Conservation (phyloP, 208 protist genomes). For the Tritrichomonas musculus region DNA sequence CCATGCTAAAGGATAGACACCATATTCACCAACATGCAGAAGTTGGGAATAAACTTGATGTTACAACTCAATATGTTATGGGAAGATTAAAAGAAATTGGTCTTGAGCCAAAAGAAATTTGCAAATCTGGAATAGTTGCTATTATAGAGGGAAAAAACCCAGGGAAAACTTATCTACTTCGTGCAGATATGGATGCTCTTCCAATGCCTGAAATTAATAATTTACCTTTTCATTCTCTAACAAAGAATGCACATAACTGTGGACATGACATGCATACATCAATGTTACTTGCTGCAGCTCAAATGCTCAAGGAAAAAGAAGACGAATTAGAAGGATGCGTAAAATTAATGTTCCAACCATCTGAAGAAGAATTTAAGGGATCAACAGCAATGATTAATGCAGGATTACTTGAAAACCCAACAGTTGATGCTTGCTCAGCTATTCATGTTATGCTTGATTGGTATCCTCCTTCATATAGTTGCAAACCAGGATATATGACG, state of each 20-base stretch:
- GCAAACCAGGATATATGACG: too few relatives aligned
- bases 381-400: not conserved
- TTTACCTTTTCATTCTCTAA: not conserved
- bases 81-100: too few relatives aligned
- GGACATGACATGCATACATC: not conserved
- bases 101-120: too few relatives aligned
- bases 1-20: too few relatives aligned
- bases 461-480: too few relatives aligned
- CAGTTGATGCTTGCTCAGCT: not conserved
- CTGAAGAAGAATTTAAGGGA: not conserved
- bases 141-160: too few relatives aligned
- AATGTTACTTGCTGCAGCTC: not conserved
- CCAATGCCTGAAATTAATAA: not conserved
- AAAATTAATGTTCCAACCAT: not conserved
- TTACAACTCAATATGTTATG: too few relatives aligned
- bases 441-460: too few relatives aligned
- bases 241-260: not conserved
- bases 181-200: not conserved
- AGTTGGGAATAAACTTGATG: too few relatives aligned
- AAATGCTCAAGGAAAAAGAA: not conserved
- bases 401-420: not conserved
- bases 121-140: too few relatives aligned
- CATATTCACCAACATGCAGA: too few relatives aligned
- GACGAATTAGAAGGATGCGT: not conserved
- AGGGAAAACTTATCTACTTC: too few relatives aligned